phyloP scores from a whole-genome alignment of 2,329 filamentous ascomycete species.

The Paecilomyces dactylethromorphus region DNA sequence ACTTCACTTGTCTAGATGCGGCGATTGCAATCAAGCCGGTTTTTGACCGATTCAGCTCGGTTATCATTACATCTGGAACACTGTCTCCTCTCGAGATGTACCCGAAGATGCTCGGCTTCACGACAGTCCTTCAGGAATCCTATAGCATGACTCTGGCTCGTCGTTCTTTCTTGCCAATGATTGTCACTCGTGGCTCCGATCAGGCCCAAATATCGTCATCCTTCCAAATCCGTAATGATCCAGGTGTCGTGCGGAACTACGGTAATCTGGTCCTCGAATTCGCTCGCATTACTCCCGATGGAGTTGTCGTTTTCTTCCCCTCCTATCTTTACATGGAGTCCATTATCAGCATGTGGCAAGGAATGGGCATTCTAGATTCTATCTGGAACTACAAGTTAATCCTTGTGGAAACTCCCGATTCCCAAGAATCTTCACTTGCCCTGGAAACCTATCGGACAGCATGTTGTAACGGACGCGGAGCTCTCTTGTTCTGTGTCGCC shows the following conservation, averaged over 20 bases:
- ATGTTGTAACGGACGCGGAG: constrained; percentile 93
- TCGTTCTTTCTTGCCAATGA: constrained; percentile 94
- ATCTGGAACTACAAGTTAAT: constrained; percentile 99
- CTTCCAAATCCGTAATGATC: constrained; percentile 93
- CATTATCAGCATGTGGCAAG: constrained; percentile 98
- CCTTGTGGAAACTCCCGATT: constrained; percentile 93
- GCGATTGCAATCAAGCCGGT: constrained; percentile 97
- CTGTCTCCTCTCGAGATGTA: constrained; percentile 98
- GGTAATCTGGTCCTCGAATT: constrained; percentile 91
- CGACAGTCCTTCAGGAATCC: constrained; percentile 88
- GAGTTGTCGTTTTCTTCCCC: constrained; percentile 98
- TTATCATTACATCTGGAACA: constrained; percentile 96
- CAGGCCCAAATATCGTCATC: constrained; percentile 88
- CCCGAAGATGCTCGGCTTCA: constrained; percentile 94
- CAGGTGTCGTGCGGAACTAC: constrained; percentile 94
- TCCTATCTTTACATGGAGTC: constrained; percentile 99
- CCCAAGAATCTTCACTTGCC: constrained; percentile 91
- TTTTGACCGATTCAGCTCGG: constrained; percentile 93
- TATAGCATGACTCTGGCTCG: constrained; percentile 95
- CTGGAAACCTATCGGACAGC: constrained; percentile 96
- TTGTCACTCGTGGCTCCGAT: constrained; percentile 90
- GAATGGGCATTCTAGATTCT: constrained; percentile 93
- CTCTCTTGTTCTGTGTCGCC: constrained; percentile 87
- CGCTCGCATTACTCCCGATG: constrained; percentile 90
- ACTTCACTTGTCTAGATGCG: constrained; percentile 93